Conservation (phyloP, 768 basidiomycete species). For the Xerocomellus amylosporus region DNA sequence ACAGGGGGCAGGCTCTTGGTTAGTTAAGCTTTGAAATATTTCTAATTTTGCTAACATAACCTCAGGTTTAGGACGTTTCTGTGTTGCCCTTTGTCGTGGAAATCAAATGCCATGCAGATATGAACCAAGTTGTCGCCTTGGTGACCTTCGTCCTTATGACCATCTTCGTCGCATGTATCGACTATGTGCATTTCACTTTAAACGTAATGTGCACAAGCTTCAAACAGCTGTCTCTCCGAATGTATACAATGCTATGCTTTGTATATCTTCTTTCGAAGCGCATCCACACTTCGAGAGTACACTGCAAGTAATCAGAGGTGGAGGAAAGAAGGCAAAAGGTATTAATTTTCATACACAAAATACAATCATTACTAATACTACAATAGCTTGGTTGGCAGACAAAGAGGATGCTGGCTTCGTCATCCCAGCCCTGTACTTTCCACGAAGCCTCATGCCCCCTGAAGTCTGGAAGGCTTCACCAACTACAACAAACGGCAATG, state of each 20-base stretch:
- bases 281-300: background rate
- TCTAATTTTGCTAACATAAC: background rate
- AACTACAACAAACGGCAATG: constrained; percentile 11
- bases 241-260: constrained; percentile 1
- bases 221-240: background rate
- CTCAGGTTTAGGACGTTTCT: background rate
- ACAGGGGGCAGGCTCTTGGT: constrained; percentile 5
- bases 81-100: background rate
- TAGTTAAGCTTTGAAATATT: background rate
- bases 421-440: constrained; percentile 3
- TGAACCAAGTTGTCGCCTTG: background rate
- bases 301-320: background rate
- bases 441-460: background rate
- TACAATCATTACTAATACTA: background rate
- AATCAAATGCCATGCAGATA: background rate
- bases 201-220: too few relatives aligned
- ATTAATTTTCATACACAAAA: background rate
- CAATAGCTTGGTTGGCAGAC: constrained; percentile 6
- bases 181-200: background rate
- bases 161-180: background rate
- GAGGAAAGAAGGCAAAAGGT: constrained; percentile 4
- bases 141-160: background rate
- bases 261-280: constrained; percentile 4
- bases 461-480: constrained; percentile 3
- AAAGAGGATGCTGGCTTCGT: background rate